Percentiles rank a stretch among this genome's conserved stretches.
phyloP scores from a whole-genome alignment of 208 protist genomes.

The Cochliopodium minus region DNA sequence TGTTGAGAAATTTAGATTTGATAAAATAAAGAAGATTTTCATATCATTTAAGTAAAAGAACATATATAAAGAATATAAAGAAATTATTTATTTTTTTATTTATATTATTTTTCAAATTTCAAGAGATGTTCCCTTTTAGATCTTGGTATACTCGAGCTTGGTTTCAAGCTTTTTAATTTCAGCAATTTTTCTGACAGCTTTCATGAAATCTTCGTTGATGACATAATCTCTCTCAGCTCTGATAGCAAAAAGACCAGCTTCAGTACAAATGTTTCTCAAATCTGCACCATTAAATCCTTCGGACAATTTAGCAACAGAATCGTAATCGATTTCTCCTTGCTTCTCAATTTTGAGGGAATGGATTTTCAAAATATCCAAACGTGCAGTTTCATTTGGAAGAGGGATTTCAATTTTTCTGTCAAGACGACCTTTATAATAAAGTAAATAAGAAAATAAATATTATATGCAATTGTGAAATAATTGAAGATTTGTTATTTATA shows the following conservation, averaged over 20 bases:
- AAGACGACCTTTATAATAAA: too few species aligned
- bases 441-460: constrained; percentile 5
- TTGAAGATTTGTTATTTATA: too few species aligned
- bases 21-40: too few species aligned
- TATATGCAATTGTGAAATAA: neutral
- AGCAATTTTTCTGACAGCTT: constrained; percentile 88
- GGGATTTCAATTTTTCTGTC: constrained; percentile 93
- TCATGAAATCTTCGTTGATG: constrained; percentile 96
- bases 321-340: constrained; percentile 92
- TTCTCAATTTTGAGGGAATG: constrained; percentile 84
- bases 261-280: constrained; percentile 90
- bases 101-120: neutral
- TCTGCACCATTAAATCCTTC: constrained; percentile 98
- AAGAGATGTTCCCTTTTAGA: neutral
- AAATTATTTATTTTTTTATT: neutral
- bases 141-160: too few species aligned
- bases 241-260: constrained; percentile 96
- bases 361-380: constrained; percentile 92
- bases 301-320: constrained; percentile 90
- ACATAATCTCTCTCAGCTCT: constrained; percentile 84
- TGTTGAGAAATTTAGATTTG: too few species aligned
- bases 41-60: too few species aligned
- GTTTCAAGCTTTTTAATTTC: constrained; percentile 96
- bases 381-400: constrained; percentile 86
- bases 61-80: too few species aligned